These are phyloP conservation scores for Erodium texanum DNA, from an alignment of 441 rosid genomes.

Conservation along the genomic window DNA sequence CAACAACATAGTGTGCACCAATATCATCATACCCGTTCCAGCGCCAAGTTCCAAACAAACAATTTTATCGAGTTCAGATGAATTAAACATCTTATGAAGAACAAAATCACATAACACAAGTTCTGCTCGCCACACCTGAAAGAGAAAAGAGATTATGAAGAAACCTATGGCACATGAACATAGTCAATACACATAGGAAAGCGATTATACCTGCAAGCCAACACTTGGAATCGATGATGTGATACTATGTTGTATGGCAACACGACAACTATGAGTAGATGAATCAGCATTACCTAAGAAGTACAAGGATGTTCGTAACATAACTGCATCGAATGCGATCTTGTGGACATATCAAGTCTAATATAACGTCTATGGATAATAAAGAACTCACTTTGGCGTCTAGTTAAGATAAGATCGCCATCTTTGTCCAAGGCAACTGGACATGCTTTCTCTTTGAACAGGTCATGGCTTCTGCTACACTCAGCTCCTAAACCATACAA, in stretches of 20 bases:
- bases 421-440: slow-evolving; percentile 45
- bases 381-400: slow-evolving; percentile 45
- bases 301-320: background rate
- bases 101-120: slow-evolving; percentile 65
- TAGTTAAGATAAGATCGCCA: slow-evolving; percentile 71
- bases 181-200: slow-evolving; percentile 8
- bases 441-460: slow-evolving; percentile 24
- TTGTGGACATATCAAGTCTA: no score
- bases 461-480: slow-evolving; percentile 25
- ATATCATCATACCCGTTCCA: slow-evolving; percentile 56
- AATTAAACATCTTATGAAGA: slow-evolving; percentile 57
- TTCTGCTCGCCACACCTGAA: slow-evolving; percentile 87
- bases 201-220: slow-evolving; percentile 65
- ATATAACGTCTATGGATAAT: no score
- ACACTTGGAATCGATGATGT: slow-evolving; percentile 63
- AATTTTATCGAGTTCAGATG: slow-evolving; percentile 45
- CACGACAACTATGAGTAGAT: slow-evolving; percentile 27
- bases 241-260: slow-evolving; percentile 58
- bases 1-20: no score
- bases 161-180: slow-evolving; percentile 6
- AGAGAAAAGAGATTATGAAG: slow-evolving; percentile 9
- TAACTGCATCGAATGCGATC: background rate
- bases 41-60: slow-evolving; percentile 70
- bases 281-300: slow-evolving; percentile 22
- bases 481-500: slow-evolving; percentile 20